These are phyloP conservation scores for grape (Vitis vinifera) DNA, from an alignment of 164 flowering plant genomes.

Conservation along the genomic window DNA sequence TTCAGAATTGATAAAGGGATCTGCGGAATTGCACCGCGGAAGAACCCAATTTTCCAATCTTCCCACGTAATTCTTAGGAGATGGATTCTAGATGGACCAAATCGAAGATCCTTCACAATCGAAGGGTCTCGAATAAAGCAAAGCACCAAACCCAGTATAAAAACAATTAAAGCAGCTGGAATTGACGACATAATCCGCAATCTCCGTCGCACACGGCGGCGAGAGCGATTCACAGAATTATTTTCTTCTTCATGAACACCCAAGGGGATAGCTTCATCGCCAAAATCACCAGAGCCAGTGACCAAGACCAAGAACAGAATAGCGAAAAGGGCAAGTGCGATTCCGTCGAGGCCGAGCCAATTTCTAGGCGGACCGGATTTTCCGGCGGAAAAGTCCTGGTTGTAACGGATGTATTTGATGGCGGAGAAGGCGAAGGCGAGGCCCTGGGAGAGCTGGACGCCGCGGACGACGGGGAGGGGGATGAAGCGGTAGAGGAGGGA, in stretches of 20 bases:
- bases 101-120: conserved; percentile 41
- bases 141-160: conserved; percentile 54
- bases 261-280: background rate
- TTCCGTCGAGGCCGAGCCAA: conserved; percentile 81
- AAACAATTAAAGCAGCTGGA: conserved; percentile 72
- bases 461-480: conserved; percentile 90
- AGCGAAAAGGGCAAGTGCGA: conserved; percentile 57
- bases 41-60: conserved; percentile 79
- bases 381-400: conserved; percentile 55
- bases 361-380: conserved; percentile 48
- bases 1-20: conserved; percentile 78
- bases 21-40: conserved; percentile 79
- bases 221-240: background rate
- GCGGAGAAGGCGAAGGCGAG: conserved; percentile 83
- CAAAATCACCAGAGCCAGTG: conserved; percentile 57
- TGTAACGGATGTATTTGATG: conserved; percentile 66
- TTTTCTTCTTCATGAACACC: conserved; percentile 1
- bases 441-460: conserved; percentile 91
- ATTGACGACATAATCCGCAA: conserved; percentile 42
- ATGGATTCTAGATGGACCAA: conserved; percentile 67
- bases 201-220: conserved; percentile 11
- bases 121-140: conserved; percentile 76
- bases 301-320: conserved; percentile 49
- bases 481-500: conserved; percentile 60
- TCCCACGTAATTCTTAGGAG: conserved; percentile 60